Conservation (phyloP, 768 basidiomycete genomes). For the Serpula lacrymans region DNA sequence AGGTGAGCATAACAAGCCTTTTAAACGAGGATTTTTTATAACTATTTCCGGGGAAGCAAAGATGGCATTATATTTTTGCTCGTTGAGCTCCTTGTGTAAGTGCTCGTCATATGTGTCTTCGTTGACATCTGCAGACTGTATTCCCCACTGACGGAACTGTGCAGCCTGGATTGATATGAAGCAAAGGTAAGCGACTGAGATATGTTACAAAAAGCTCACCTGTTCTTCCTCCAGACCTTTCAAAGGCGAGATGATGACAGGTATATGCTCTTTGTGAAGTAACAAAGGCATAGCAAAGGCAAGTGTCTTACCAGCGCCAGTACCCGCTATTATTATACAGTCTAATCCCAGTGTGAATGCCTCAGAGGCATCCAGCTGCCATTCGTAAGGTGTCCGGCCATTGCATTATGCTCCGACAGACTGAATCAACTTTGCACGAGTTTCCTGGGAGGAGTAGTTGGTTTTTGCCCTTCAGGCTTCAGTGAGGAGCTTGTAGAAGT, state of each 20-base stretch:
- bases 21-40: slow-evolving; percentile 27
- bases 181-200: no score
- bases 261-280: neutral
- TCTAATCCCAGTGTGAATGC: no score
- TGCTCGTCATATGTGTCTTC: slow-evolving; percentile 37
- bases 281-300: slow-evolving; percentile 14
- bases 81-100: slow-evolving; percentile 25
- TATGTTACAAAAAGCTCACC: no score
- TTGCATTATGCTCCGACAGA: no score
- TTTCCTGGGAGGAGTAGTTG: no score
- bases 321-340: slow-evolving; percentile 6
- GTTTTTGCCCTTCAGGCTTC: no score
- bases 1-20: slow-evolving; percentile 15
- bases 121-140: slow-evolving; percentile 34
- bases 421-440: no score
- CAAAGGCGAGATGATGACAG: slow-evolving; percentile 13
- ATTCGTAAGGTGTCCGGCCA: no score
- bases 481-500: no score
- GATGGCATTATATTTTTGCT: slow-evolving; percentile 22
- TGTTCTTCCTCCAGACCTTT: slow-evolving; percentile 13
- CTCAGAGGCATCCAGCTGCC: no score
- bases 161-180: no score
- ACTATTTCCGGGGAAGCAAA: slow-evolving; percentile 40
- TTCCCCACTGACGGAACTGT: slow-evolving; percentile 27
- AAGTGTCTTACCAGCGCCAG: slow-evolving; percentile 14